Evolutionary conservation across 129 eudicot genomes (phyloP), one percentile per base, ranked within the genome.

Genomic region (Glebionis coronaria): DNA sequence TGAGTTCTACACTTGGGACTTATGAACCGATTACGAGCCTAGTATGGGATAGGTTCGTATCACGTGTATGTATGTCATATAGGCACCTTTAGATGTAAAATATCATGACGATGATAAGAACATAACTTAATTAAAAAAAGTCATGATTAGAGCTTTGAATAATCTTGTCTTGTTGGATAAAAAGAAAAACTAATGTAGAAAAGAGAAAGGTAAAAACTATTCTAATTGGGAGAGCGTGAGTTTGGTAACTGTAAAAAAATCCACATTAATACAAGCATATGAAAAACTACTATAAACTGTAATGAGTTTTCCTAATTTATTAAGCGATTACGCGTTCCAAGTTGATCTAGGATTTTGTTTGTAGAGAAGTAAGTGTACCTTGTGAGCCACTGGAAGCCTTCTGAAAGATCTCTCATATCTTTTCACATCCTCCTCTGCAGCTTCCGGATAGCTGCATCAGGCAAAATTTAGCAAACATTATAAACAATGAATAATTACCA

Each of bases 351-450:
- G 28, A 20, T 50, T 50, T 21, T 42, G 23, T 42, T 27, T 4
- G 42, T 9, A 25, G 31, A 57, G 52, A 21, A 35, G 20, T 2
- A 65, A 66, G 25, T 25, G 55, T 65, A 91, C 97, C 97, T 91
- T 87, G 80, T 91, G 96, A 54, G 90, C 63, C 6, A 80, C 80
- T 4, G 94, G 83, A 74, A 91, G 95, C 90, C 76, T 85, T 83
- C 83, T 75, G 68, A 83, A 88, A 57, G 88, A 91, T 54, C 85
- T 81, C 77, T 91, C 96, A 46, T 85, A 81, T 78, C 96, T 79
- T 80, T 60, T 79, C 12, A 88, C 70, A 78, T 91, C 97, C 52
- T 88, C 90, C 69, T 91, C 96, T 20, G 96, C 84, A 19, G 96
- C 97, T 63, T 91, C 97, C 38, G 90, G 90, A 68, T 91, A 91